phyloP scores from a whole-genome alignment of 108 stramenopile species.

The Cylindrotheca fusiformis region DNA sequence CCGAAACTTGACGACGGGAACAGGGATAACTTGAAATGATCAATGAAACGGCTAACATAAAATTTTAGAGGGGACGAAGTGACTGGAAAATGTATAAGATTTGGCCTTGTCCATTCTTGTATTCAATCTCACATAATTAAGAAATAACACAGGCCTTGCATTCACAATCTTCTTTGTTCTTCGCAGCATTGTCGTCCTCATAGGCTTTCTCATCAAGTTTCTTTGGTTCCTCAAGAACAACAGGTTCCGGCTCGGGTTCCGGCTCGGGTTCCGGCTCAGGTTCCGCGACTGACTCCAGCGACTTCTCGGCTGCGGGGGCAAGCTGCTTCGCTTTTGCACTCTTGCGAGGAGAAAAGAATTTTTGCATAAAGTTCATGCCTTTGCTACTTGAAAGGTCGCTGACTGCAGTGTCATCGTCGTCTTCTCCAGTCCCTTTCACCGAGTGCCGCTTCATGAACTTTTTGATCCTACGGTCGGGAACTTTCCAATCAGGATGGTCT shows the following conservation, averaged over 20 bases:
- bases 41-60: no score
- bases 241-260: not conserved
- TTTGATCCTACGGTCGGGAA: slow-evolving; percentile 38
- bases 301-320: not conserved
- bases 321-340: not conserved
- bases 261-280: slow-evolving; percentile 4
- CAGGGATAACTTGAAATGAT: no score
- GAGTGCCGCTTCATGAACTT: slow-evolving; percentile 31
- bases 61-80: no score
- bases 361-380: not conserved
- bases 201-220: slow-evolving; percentile 11
- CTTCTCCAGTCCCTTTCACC: slow-evolving; percentile 5
- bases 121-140: no score
- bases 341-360: slow-evolving; percentile 7
- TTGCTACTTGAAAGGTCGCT: not conserved
- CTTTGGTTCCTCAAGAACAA: not conserved
- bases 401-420: slow-evolving; percentile 14
- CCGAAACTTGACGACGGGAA: no score
- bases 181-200: slow-evolving; percentile 6
- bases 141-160: slow-evolving; percentile 14
- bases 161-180: slow-evolving; percentile 19
- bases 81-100: no score
- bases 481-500: slow-evolving; percentile 33
- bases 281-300: slow-evolving; percentile 1
- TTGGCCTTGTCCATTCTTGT: no score